A percentile compares a stretch with the other conserved stretches of the same genome.
These are phyloP conservation scores for Globisporangium nunn DNA, from an alignment of 352 stramenopile species.

Conservation along the genomic window DNA sequence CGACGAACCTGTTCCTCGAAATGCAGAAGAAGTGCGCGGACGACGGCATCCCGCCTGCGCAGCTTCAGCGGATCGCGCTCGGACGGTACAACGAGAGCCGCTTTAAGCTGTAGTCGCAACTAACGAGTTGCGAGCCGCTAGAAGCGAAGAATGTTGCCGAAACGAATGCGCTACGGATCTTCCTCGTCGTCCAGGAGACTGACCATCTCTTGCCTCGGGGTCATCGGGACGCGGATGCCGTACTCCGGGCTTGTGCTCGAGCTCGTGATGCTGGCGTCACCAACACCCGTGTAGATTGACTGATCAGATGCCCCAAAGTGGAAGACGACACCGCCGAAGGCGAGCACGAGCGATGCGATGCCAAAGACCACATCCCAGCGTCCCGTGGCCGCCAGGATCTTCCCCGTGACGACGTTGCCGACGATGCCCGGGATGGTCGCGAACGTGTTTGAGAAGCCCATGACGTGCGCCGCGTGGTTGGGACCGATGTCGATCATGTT, in stretches of 20 bases:
- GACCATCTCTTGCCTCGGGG: slow-evolving; percentile 42
- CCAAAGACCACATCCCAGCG: slow-evolving; percentile 81
- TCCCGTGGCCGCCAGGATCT: slow-evolving; percentile 63
- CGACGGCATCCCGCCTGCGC: slow-evolving; percentile 40
- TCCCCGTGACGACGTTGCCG: slow-evolving; percentile 78
- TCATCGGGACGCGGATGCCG: slow-evolving; percentile 21
- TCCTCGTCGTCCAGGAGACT: slow-evolving; percentile 26
- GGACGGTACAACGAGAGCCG: slow-evolving; percentile 50
- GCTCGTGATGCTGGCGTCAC: slow-evolving; percentile 20
- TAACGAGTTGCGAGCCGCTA: neutral
- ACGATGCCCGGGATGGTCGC: slow-evolving; percentile 79
- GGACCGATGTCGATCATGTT: slow-evolving; percentile 88
- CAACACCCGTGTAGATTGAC: slow-evolving; percentile 42
- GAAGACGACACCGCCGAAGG: slow-evolving; percentile 69
- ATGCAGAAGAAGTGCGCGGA: slow-evolving; percentile 53
- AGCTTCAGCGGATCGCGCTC: slow-evolving; percentile 55
- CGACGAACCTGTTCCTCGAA: slow-evolving; percentile 64
- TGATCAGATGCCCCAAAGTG: slow-evolving; percentile 71
- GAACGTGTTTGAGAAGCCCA: slow-evolving; percentile 85
- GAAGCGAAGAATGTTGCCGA: neutral
- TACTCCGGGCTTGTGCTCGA: slow-evolving; percentile 19
- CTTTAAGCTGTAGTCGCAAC: slow-evolving; percentile 2
- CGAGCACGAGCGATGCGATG: slow-evolving; percentile 63
- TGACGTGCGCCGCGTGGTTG: slow-evolving; percentile 75
- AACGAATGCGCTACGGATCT: neutral